Evolutionary conservation across 1,284 basidiomycete genomes (phyloP).

Genomic region (Cystobasidium sp.): DNA sequence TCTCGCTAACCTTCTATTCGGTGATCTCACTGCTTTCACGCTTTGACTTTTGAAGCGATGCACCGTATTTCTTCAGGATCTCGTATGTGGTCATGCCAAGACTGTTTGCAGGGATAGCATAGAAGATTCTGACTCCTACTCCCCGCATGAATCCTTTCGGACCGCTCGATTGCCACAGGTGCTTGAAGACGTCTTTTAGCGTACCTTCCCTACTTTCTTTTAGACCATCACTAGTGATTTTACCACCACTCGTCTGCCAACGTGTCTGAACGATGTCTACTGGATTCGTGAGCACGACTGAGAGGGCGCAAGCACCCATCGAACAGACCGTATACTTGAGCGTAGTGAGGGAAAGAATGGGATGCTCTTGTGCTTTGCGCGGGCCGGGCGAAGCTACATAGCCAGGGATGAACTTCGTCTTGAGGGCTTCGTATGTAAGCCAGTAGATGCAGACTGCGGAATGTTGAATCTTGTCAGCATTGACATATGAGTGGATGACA

Average conservation of each 20-base stretch:
- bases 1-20: not conserved
- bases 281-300: slow-evolving; percentile 47
- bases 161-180: slow-evolving; percentile 47
- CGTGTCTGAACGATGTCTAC: slow-evolving; percentile 51
- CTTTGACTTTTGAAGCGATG: not conserved
- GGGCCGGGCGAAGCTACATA: slow-evolving; percentile 43
- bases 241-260: slow-evolving; percentile 51
- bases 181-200: slow-evolving; percentile 45
- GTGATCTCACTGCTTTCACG: not conserved
- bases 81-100: slow-evolving; percentile 51
- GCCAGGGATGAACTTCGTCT: slow-evolving; percentile 49
- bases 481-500: not conserved
- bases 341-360: slow-evolving; percentile 37
- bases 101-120: slow-evolving; percentile 51
- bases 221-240: slow-evolving; percentile 33
- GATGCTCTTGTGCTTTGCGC: slow-evolving; percentile 27
- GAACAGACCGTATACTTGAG: slow-evolving; percentile 50
- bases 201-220: slow-evolving; percentile 42
- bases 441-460: slow-evolving; percentile 37
- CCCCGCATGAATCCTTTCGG: slow-evolving; percentile 48
- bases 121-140: slow-evolving; percentile 48
- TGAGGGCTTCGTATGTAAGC: slow-evolving; percentile 50
- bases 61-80: slow-evolving; percentile 46
- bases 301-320: slow-evolving; percentile 46
- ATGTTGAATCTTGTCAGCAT: not conserved